A percentile compares a stretch with the other conserved stretches of the same genome.
phyloP scores from a whole-genome alignment of 495 filamentous ascomycete species.

The Cercophora sp. region DNA sequence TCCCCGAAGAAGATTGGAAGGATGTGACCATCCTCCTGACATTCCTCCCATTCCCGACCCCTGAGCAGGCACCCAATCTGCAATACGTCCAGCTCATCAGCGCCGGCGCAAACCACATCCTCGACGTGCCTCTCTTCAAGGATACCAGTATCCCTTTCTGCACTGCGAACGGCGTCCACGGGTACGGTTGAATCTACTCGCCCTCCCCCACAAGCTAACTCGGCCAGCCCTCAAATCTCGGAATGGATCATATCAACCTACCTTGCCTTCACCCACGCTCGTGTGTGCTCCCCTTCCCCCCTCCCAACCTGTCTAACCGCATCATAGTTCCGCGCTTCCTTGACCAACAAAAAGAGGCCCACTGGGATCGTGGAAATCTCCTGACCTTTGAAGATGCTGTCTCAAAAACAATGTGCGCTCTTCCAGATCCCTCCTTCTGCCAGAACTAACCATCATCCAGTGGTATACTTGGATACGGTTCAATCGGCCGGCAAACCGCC shows the following conservation, averaged over 20 bases:
- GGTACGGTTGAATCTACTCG: slow-evolving; percentile 28
- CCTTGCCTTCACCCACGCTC: slow-evolving; percentile 44
- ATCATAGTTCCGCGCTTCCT: slow-evolving; percentile 49
- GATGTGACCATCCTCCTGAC: slow-evolving; percentile 64
- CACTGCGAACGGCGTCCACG: slow-evolving; percentile 73
- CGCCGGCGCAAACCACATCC: slow-evolving; percentile 69
- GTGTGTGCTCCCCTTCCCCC: slow-evolving; percentile 23
- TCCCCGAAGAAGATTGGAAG: slow-evolving; percentile 46
- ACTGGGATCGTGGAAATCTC: slow-evolving; percentile 41
- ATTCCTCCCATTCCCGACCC: slow-evolving; percentile 45
- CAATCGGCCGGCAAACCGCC: slow-evolving; percentile 75
- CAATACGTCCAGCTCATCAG: slow-evolving; percentile 71
- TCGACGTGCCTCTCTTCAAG: slow-evolving; percentile 59
- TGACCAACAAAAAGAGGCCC: slow-evolving; percentile 47
- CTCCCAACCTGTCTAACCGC: not conserved
- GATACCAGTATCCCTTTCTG: slow-evolving; percentile 61
- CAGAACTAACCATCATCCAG: slow-evolving; percentile 26
- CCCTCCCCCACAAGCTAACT: not conserved
- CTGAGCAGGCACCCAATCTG: slow-evolving; percentile 51
- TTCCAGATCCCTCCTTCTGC: not conserved
- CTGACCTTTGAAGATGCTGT: slow-evolving; percentile 41
- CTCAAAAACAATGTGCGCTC: slow-evolving; percentile 42
- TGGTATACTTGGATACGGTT: slow-evolving; percentile 80
- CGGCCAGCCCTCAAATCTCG: slow-evolving; percentile 63
- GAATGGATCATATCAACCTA: slow-evolving; percentile 67